Conservation (phyloP, 1,284 basidiomycete species). For the Ustilago shanxiensis region DNA sequence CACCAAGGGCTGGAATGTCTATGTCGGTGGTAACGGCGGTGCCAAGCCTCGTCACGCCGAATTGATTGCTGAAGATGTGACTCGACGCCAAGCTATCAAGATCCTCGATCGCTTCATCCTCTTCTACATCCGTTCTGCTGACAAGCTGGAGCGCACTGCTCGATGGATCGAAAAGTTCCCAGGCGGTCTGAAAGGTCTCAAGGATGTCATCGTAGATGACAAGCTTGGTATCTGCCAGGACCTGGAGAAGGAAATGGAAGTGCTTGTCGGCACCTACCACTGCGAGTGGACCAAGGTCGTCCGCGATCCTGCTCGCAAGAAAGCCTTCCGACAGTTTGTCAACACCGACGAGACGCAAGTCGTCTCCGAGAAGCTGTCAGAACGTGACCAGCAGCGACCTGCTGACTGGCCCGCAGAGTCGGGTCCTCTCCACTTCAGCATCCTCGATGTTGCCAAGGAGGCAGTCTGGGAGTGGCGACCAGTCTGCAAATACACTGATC, state of each 20-base stretch:
- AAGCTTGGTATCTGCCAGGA: conserved; percentile 81
- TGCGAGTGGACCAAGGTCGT: conserved; percentile 81
- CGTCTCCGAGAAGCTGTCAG: conserved; percentile 75
- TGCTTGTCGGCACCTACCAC: conserved; percentile 77
- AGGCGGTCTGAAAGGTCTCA: conserved; percentile 78
- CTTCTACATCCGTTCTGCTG: conserved; percentile 79
- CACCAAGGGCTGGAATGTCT: conserved; percentile 76
- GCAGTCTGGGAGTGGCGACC: conserved; percentile 77
- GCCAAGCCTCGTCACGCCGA: conserved; percentile 77
- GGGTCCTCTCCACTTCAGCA: conserved; percentile 73
- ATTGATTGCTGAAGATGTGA: conserved; percentile 72
- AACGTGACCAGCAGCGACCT: conserved; percentile 78
- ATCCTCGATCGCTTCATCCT: conserved; percentile 80
- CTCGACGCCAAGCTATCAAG: conserved; percentile 71
- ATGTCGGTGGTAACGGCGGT: conserved; percentile 81
- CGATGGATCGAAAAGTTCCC: conserved; percentile 82
- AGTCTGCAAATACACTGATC: conserved; percentile 74
- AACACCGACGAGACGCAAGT: conserved; percentile 76
- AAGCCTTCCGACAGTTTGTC: conserved; percentile 78
- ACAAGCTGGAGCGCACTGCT: conserved; percentile 76
- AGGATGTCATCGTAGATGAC: conserved; percentile 80
- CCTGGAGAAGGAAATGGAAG: conserved; percentile 79
- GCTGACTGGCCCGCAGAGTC: conserved; percentile 79
- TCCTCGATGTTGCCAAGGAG: conserved; percentile 73
- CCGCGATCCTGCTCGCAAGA: conserved; percentile 74